Evolutionary conservation across 345 rosid species (phyloP).

Genomic region (Syzygium grande): DNA sequence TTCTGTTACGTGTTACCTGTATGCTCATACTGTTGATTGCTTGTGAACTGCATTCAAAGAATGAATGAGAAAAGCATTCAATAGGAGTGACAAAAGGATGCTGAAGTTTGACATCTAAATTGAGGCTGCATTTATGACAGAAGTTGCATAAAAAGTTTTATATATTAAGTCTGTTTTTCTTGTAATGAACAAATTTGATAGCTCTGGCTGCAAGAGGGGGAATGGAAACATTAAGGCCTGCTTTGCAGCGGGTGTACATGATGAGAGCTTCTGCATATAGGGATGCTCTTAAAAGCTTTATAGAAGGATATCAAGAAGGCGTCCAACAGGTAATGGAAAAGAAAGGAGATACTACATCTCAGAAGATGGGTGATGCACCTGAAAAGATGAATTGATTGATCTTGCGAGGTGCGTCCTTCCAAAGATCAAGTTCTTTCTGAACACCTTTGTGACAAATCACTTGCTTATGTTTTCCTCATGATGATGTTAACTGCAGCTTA

Average conservation of each 20-base stretch:
- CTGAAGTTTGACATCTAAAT: neutral
- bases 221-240: slow-evolving; percentile 82
- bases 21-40: neutral
- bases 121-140: neutral
- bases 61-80: neutral
- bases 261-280: slow-evolving; percentile 75
- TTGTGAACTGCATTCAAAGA: neutral
- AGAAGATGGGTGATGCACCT: slow-evolving; percentile 12
- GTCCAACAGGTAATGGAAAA: slow-evolving; percentile 58
- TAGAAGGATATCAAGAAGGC: slow-evolving; percentile 79
- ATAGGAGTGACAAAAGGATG: neutral
- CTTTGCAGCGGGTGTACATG: slow-evolving; percentile 86
- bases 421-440: neutral
- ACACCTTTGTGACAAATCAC: neutral
- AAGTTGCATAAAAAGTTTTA: neutral
- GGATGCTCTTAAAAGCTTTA: slow-evolving; percentile 71
- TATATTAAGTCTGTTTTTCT: neutral
- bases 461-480: neutral
- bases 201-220: slow-evolving; percentile 95
- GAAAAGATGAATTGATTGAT: slow-evolving; percentile 15
- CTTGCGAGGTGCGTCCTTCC: neutral
- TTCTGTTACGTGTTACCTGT: neutral
- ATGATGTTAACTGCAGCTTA: neutral
- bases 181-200: slow-evolving; percentile 7
- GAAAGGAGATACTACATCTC: slow-evolving; percentile 32